Base-by-base conservation (phyloP, 1,284 basidiomycete species). In the Cutaneotrichosporon mucoides region DNA sequence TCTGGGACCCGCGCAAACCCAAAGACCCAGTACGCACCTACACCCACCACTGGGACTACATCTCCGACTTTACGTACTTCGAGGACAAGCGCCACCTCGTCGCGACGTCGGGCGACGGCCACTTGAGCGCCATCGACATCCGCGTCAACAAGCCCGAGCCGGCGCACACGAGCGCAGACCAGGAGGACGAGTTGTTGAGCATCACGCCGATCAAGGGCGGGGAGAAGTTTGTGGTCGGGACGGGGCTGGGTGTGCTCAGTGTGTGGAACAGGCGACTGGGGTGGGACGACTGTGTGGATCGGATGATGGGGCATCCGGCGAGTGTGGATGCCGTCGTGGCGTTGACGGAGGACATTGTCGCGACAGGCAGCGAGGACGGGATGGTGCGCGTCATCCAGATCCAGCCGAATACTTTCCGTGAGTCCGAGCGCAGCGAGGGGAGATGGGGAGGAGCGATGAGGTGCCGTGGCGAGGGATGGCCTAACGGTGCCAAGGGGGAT, bases 211-310 rank as follows among this genome's bases (percentile, higher is more conserved):
- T 97, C 71, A 91, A 89, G 80, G 84, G 85, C 86, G 86, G 82
- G 3, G 81, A 85, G 36, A 96, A 96, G 76, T 81, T 88, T 11
- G 86, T 93, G 4, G 88, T 96, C 2, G 94, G 94, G 7, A 93
- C 92, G 0, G 92, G 95, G 65, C 77, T 91, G 15, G 94, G 94
- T 51, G 87, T 94, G n/a, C 79, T 98, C 4, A 90, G 89, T 4
- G 84, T 97, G 54, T 97, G 94, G 82, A 90, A 93, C n/a, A n/a
- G n/a, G n/a, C n/a, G n/a, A n/a, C 87, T 85, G 63, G 94, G 93
- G 2, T 91, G 90, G 85, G 87, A 86, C 3, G 94, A 97, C 73
- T 64, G 66, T 71, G 91, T 97, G 4, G 94, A 97, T 76, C 85
- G 94, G 41, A 84, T 97, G 53, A 90, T 92, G 36, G 94, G 90